A percentile compares a stretch with the other conserved stretches of the same genome.
Conservation (phyloP, 208 protist species). For the Acanthamoeba pearcei region DNA sequence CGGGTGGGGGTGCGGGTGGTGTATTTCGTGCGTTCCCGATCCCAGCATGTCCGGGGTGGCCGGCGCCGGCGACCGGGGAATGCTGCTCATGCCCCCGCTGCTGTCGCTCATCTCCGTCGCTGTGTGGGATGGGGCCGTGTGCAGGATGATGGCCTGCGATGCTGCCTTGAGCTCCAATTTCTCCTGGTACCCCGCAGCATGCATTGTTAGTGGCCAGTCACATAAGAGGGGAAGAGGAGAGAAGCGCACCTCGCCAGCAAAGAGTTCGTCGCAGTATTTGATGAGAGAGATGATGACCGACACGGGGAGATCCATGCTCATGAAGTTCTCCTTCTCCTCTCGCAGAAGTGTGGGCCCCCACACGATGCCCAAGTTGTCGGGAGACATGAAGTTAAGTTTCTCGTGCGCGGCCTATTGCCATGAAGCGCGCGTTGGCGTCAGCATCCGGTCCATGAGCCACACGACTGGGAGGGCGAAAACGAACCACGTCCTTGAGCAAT, state of each 20-base stretch:
- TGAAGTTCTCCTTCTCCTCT: constrained; percentile 64
- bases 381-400: constrained; percentile 20
- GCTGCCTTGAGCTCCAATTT: background rate
- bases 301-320: constrained; percentile 33
- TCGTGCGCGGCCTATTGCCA: background rate
- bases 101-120: background rate
- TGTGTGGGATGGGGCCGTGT: background rate
- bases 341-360: constrained; percentile 6
- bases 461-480: too few relatives aligned
- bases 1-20: background rate
- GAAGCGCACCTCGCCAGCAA: background rate
- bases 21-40: background rate
- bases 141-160: background rate
- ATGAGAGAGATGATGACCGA: background rate
- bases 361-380: constrained; percentile 48
- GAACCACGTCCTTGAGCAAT: constrained; percentile 25
- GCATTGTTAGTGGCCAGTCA: background rate
- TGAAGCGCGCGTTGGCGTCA: background rate
- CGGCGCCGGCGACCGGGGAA: background rate
- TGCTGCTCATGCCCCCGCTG: background rate
- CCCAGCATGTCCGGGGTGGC: background rate
- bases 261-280: constrained; percentile 35
- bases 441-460: background rate
- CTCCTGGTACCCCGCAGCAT: background rate
- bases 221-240: background rate